phyloP scores from a whole-genome alignment of 345 rosid genomes.

The Syzygium aromaticum region DNA sequence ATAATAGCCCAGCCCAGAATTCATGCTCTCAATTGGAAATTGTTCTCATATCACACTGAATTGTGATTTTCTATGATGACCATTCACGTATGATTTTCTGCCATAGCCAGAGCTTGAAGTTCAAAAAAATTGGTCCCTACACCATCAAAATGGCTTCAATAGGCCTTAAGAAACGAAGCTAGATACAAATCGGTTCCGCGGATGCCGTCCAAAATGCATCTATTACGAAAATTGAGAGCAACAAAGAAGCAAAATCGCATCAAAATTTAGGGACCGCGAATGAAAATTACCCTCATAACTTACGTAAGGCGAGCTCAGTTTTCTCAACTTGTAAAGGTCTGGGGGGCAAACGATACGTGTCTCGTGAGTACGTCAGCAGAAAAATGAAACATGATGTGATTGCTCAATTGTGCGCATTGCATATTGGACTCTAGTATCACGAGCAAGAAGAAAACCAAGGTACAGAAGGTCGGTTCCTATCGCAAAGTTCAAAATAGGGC shows the following conservation, averaged over 20 bases:
- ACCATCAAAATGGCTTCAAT: neutral
- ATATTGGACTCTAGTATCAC: neutral
- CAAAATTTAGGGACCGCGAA: neutral
- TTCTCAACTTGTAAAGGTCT: neutral
- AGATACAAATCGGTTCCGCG: rapidly evolving
- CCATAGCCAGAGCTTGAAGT: neutral
- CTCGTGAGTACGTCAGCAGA: neutral
- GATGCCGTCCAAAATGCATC: neutral
- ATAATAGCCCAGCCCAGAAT: neutral
- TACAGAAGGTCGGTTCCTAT: neutral
- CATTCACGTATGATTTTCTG: neutral
- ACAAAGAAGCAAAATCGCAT: neutral
- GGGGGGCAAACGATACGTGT: neutral
- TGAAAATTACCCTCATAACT: neutral
- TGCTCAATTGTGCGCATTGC: neutral
- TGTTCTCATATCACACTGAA: neutral
- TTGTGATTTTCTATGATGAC: too few species aligned
- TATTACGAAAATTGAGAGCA: neutral
- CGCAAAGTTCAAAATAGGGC: neutral
- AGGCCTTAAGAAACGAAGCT: neutral
- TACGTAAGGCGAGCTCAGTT: neutral
- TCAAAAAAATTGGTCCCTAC: neutral
- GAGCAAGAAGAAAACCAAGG: neutral
- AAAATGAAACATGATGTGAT: neutral
- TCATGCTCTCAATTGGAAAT: neutral